Evolutionary conservation across 2,329 filamentous ascomycete genomes (phyloP).

Genomic region (Microsporum canis): DNA sequence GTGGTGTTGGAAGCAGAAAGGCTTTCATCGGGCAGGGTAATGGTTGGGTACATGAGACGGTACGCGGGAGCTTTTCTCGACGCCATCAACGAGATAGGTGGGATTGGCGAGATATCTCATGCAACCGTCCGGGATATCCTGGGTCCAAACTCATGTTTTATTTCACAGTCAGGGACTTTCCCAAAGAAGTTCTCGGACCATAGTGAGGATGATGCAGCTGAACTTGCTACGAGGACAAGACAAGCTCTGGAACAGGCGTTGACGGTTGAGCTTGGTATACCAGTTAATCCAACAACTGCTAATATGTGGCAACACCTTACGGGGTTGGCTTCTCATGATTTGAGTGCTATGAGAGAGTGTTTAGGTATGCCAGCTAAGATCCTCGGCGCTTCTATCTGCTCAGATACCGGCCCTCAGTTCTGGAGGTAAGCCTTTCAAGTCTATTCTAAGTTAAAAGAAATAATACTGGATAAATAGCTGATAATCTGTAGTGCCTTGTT

Average conservation of each 20-base stretch:
- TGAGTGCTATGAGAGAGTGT: constrained; percentile 44
- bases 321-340: constrained; percentile 42
- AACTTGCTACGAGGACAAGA: constrained; percentile 15
- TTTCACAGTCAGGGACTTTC: constrained; percentile 24
- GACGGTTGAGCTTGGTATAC: constrained; percentile 23
- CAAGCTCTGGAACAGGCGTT: constrained; percentile 25
- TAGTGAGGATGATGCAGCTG: constrained; percentile 17
- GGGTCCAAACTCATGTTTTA: constrained; percentile 39
- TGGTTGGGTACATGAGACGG: constrained; percentile 51
- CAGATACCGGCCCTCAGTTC: constrained; percentile 22
- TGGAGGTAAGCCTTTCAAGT: constrained; percentile 18
- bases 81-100: constrained; percentile 42
- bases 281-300: constrained; percentile 18
- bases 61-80: constrained; percentile 45
- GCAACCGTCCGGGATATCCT: constrained; percentile 42
- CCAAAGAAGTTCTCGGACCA: constrained; percentile 35
- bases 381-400: constrained; percentile 27
- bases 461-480: constrained; percentile 6
- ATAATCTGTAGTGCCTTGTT: constrained; percentile 24
- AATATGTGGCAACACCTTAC: constrained; percentile 33
- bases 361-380: constrained; percentile 39
- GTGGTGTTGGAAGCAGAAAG: constrained; percentile 41
- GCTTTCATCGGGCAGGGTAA: constrained; percentile 36
- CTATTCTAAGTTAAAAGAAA: not conserved
- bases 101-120: constrained; percentile 42